Base-by-base conservation (phyloP, 1,284 basidiomycete genomes). In the Porodaedalea pini region DNA sequence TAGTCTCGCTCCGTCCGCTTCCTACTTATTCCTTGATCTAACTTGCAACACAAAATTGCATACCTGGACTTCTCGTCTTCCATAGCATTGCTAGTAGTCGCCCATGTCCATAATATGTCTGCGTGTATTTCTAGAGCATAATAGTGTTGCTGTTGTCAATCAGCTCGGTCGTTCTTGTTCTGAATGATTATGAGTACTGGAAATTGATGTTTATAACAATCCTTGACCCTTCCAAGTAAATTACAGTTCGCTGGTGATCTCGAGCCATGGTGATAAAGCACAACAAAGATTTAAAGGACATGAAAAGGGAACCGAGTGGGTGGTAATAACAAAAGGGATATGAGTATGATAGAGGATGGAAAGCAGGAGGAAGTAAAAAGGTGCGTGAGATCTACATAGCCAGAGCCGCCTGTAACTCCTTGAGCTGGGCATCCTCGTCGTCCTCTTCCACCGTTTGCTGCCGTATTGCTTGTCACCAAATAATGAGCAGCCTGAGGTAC, bases 341-440 rank as follows among this genome's bases (percentile, higher is more conserved):
- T 60, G 56, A 58, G 57, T 51, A 65, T 62, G 50, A 65, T 62
- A 44, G 61, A 67, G 51, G 63, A 57, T 61, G 54, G 62, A 50
- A 59, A 13, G 32, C 7, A 34, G 32, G 58, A 58, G 62, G 45
- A 47, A 52, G 31, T 51, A 57, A 58, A 56, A 60, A 57, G 63
- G 63, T 49, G 62, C 47, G 56, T 58, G 57, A 37, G 55, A 29
- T 49, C 65, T 76, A 95, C 89, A 95, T 92, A 37, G 94, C 89
- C 68, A 97, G 75, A 59, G 88, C 88, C 17, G 94, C 95, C 76
- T 98, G 96, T 65, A 99, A 78, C 71, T 93, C 86, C 70, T 83
- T 85, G 68, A 99, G 85, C 73, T 98, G 89, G 45, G 83, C 88
- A 65, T 95, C 96, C 71, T 98, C 95, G 77, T 97, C 93, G 71